phyloP scores from a whole-genome alignment of 83 land plant species.

The Isoetes engelmannii region DNA sequence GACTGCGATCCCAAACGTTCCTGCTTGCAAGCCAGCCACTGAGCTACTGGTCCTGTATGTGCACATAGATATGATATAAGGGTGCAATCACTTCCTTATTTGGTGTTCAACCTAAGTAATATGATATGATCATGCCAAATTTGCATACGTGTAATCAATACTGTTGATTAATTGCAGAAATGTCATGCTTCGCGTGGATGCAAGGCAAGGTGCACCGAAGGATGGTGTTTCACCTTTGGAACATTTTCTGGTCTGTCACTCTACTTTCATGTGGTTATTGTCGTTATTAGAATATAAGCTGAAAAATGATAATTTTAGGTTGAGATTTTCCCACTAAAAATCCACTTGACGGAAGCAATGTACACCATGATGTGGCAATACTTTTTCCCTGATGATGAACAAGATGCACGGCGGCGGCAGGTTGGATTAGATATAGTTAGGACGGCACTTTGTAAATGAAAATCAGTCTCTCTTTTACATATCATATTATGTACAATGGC shows the following conservation, averaged over 20 bases:
- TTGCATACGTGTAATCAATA: too few species aligned
- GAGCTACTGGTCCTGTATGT: too few species aligned
- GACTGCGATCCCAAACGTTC: too few species aligned
- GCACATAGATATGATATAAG: too few species aligned
- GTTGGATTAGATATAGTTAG: constrained; percentile 21
- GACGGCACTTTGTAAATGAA: too few species aligned
- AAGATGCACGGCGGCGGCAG: constrained; percentile 80
- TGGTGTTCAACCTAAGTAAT: too few species aligned
- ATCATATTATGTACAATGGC: constrained; percentile 8
- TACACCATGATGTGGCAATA: constrained; percentile 95
- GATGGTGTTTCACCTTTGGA: constrained; percentile 87
- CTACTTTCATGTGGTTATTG: not conserved
- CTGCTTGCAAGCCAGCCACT: too few species aligned
- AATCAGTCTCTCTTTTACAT: not conserved
- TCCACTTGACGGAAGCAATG: constrained; percentile 80
- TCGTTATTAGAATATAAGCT: not conserved
- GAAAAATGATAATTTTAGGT: constrained; percentile 37
- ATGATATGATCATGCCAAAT: too few species aligned
- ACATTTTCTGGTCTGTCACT: constrained; percentile 59
- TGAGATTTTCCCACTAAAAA: constrained; percentile 81
- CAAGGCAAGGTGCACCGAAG: constrained; percentile 91
- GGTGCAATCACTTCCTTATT: too few species aligned
- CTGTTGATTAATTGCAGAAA: constrained; percentile 41
- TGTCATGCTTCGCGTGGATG: constrained; percentile 93
- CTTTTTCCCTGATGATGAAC: constrained; percentile 93